These are phyloP conservation scores for Pseudopithomyces maydicus DNA, from an alignment of 2,329 filamentous ascomycete species.

Conservation along the genomic window DNA sequence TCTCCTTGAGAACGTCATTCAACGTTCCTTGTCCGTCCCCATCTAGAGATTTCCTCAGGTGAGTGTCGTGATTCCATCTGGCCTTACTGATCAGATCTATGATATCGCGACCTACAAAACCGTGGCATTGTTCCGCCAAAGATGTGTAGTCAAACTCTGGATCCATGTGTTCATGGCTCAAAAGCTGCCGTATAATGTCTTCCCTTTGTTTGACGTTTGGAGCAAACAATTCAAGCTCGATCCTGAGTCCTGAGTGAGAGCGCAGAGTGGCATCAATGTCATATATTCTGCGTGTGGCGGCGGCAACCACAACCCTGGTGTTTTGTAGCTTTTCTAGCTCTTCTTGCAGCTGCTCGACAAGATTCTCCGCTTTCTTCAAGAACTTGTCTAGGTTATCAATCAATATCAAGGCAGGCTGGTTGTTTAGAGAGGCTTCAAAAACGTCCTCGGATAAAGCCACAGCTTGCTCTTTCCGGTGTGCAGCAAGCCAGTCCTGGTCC, in stretches of 20 bases:
- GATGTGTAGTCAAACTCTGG: constrained; percentile 54
- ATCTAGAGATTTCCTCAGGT: constrained; percentile 20
- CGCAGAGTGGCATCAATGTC: constrained; percentile 74
- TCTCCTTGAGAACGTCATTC: constrained; percentile 19
- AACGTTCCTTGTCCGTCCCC: constrained; percentile 30
- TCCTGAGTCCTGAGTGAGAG: constrained; percentile 66
- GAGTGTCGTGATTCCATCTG: constrained; percentile 43
- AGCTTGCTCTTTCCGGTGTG: constrained; percentile 51
- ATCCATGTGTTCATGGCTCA: constrained; percentile 55
- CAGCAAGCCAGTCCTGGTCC: constrained; percentile 48
- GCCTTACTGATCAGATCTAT: constrained; percentile 65
- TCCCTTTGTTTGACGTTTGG: constrained; percentile 73
- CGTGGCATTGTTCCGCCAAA: constrained; percentile 79
- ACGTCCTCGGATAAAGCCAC: constrained; percentile 63
- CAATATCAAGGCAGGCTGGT: constrained; percentile 76
- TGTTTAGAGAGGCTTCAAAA: constrained; percentile 71
- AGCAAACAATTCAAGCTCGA: constrained; percentile 75
- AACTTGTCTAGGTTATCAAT: constrained; percentile 79
- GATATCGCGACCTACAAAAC: constrained; percentile 82
- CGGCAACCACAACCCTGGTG: constrained; percentile 72
- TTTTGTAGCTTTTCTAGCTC: constrained; percentile 58
- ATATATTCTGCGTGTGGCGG: constrained; percentile 73
- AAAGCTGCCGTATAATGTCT: constrained; percentile 67
- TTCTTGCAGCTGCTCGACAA: constrained; percentile 26
- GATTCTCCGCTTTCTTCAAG: constrained; percentile 36